These are phyloP conservation scores for Anacardium occidentale DNA, from an alignment of 345 rosid species.

Conservation along the genomic window DNA sequence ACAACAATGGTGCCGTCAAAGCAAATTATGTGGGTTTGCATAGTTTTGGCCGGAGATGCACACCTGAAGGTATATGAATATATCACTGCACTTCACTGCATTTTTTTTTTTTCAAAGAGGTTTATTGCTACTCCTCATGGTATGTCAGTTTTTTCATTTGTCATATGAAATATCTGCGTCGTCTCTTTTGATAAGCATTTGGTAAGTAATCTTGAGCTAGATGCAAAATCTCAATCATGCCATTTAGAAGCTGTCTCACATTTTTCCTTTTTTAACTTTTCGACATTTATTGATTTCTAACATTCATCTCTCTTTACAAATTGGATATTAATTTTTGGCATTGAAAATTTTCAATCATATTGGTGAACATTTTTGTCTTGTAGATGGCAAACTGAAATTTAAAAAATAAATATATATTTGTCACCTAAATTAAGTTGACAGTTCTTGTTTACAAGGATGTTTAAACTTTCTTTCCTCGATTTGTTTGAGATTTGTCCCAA, in stretches of 20 bases:
- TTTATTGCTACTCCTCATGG: background rate
- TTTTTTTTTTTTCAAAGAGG: background rate
- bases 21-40: constrained; percentile 81
- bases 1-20: constrained; percentile 83
- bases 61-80: constrained; percentile 70
- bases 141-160: background rate
- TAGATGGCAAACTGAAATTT: constrained; percentile 1
- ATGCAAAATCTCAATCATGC: background rate
- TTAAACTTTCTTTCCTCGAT: too few species aligned
- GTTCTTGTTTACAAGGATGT: too few species aligned
- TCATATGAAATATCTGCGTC: background rate
- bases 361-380: too few species aligned
- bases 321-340: too few species aligned
- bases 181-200: background rate
- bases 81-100: background rate
- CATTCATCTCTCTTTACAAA: background rate
- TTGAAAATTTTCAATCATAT: too few species aligned
- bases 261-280: background rate
- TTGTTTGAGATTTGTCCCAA: background rate
- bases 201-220: background rate
- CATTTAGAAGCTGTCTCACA: background rate
- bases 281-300: background rate
- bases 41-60: constrained; percentile 87
- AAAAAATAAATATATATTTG: background rate
- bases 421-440: too few species aligned